phyloP scores from a whole-genome alignment of 805 yeast species.

The Yueomyces sp. region DNA sequence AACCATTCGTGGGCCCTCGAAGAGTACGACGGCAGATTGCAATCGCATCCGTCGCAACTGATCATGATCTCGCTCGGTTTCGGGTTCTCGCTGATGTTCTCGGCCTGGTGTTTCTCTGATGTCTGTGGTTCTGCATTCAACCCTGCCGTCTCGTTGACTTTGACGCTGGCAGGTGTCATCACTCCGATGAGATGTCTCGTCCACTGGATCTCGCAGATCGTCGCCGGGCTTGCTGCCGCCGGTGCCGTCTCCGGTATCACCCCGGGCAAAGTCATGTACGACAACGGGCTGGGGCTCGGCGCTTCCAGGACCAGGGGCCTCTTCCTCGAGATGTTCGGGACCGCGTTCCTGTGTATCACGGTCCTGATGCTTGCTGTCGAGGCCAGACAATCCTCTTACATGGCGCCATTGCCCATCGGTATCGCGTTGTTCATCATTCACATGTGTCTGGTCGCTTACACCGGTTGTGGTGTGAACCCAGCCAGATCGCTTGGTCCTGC shows the following conservation, averaged over 20 bases:
- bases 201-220: slow-evolving; percentile 53
- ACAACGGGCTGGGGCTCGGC: slow-evolving; percentile 62
- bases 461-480: slow-evolving; percentile 89
- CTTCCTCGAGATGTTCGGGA: slow-evolving; percentile 72
- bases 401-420: slow-evolving; percentile 80
- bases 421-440: slow-evolving; percentile 71
- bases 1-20: slow-evolving; percentile 36
- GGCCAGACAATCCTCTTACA: slow-evolving; percentile 57
- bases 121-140: slow-evolving; percentile 83
- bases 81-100: slow-evolving; percentile 64
- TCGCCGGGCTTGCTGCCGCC: slow-evolving; percentile 88
- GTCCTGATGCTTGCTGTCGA: slow-evolving; percentile 78
- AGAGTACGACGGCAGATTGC: slow-evolving; percentile 3
- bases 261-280: slow-evolving; percentile 63
- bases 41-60: slow-evolving; percentile 51
- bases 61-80: slow-evolving; percentile 77
- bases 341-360: slow-evolving; percentile 57
- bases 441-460: slow-evolving; percentile 65
- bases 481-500: slow-evolving; percentile 83
- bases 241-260: slow-evolving; percentile 80
- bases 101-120: slow-evolving; percentile 30
- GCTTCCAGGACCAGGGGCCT: slow-evolving; percentile 62
- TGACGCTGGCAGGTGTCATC: slow-evolving; percentile 60
- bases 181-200: slow-evolving; percentile 58
- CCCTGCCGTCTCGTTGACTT: slow-evolving; percentile 73